Conservation (phyloP, 2,329 filamentous ascomycete species). For the Pyricularia sp. region DNA sequence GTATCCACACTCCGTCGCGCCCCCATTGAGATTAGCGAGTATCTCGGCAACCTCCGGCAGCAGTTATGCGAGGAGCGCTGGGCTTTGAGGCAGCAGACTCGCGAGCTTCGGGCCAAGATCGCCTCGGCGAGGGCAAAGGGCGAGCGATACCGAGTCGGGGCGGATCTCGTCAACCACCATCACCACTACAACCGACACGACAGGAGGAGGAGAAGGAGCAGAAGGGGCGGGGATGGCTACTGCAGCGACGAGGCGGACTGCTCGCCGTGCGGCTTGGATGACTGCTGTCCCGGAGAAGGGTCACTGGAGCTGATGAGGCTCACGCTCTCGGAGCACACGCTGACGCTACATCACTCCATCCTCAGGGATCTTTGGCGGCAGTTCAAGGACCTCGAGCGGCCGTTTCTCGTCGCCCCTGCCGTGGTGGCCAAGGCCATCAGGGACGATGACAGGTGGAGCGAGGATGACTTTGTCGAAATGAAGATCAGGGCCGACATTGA, state of each 20-base stretch:
- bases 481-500: constrained; percentile 9
- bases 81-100: constrained; percentile 12
- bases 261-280: not conserved
- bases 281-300: not conserved
- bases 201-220: constrained; percentile 4
- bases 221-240: not conserved
- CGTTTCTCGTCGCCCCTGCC: constrained; percentile 9
- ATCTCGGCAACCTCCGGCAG: constrained; percentile 10
- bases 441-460: constrained; percentile 7
- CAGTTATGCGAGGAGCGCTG: constrained; percentile 13
- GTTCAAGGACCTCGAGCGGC: constrained; percentile 13
- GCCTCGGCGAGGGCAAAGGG: not conserved
- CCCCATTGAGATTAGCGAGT: constrained; percentile 10
- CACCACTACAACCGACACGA: constrained; percentile 5
- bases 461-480: constrained; percentile 8
- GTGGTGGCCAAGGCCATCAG: constrained; percentile 9
- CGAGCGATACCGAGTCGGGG: not conserved
- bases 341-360: constrained; percentile 12
- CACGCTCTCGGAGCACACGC: constrained; percentile 11
- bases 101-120: constrained; percentile 9
- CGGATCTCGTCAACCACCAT: constrained; percentile 6
- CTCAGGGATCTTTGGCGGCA: constrained; percentile 12
- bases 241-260: not conserved
- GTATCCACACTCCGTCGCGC: constrained; percentile 10
- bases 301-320: constrained; percentile 5